Base-by-base conservation (phyloP, 768 basidiomycete genomes). In the Tulasnella sp. region DNA sequence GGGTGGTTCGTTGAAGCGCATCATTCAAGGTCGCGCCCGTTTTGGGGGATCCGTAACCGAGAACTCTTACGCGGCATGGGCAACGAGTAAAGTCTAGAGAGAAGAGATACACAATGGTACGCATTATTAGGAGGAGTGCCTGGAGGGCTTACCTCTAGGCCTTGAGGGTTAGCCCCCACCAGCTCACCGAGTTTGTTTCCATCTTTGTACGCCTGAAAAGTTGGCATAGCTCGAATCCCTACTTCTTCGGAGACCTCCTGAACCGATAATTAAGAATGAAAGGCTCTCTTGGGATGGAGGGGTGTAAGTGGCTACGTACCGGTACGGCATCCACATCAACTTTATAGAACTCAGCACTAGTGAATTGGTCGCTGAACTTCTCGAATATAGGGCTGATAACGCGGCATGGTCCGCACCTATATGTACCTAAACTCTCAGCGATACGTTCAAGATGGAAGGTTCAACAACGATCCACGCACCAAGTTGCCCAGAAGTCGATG, bases 361-460 rank as follows among this genome's bases (percentile, higher is more conserved):
- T 5, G 22, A 31, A n/a, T 11, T n/a, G 8, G 4, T 60, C 58
- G 24, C 34, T 40, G 46, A 54, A 11, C 28, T 34, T 34, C 64
- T 79, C 77, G 77, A 79, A 73, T 37, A 79, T 34, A 24, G 77
- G 77, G 20, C 48, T 72, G 24, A 79, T 79, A 75, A 79, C 28
- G 5, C 72, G 37, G 78, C 78, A 79, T 20, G 78, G 78, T 14
- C 78, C 78, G 74, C 78, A 79, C 74, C 74, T 44, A 20, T 22
- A 8, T 74, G 34, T n/a, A 2, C 64, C 24, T 14, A 28, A 64
- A 34, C n/a, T 28, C 6, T 64, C n/a, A 64, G 60, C 60, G 60
- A 69, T 1, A 34, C 31, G 3, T 31, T 69, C 16, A 46, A 31
- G 12, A 16, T 37, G 64, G 9, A 16, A 69, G n/a, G 16, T 31